A percentile compares a stretch with the other conserved stretches of the same genome.
These are phyloP conservation scores for Dunaliella primolecta DNA, from an alignment of 139 green algal species.

Conservation along the genomic window DNA sequence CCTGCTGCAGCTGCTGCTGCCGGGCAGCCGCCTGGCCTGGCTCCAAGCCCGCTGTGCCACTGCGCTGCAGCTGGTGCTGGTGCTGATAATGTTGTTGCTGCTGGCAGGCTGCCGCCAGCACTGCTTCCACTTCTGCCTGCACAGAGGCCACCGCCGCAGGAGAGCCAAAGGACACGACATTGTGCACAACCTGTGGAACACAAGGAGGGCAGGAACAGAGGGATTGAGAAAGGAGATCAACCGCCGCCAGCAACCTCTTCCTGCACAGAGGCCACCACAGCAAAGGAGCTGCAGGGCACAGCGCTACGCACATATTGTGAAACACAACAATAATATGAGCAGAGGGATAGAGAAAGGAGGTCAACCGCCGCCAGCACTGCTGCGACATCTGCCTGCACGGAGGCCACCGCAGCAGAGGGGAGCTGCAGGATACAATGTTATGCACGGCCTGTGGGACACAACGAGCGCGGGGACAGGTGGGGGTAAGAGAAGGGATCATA, in stretches of 20 bases:
- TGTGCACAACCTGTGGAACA: slow-evolving; percentile 49
- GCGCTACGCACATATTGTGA: neutral
- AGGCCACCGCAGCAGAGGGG: slow-evolving; percentile 12
- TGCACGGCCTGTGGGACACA: neutral
- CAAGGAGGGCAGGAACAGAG: neutral
- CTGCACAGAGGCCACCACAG: too few relatives aligned
- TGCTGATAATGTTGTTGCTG: slow-evolving; percentile 12
- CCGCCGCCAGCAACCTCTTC: too few relatives aligned
- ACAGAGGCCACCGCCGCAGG: slow-evolving; percentile 23
- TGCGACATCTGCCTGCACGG: slow-evolving; percentile 28
- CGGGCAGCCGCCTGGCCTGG: neutral
- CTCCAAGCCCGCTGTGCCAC: neutral
- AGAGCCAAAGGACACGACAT: slow-evolving; percentile 47
- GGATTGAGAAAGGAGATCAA: neutral
- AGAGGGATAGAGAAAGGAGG: neutral
- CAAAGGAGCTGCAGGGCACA: too few relatives aligned
- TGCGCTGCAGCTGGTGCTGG: too few relatives aligned
- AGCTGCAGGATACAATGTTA: neutral
- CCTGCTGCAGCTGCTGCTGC: slow-evolving; percentile 11
- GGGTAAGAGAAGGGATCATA: too few relatives aligned
- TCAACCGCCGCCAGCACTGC: slow-evolving; percentile 27
- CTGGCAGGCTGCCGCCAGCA: slow-evolving; percentile 24
- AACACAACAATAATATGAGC: neutral
- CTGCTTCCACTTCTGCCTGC: slow-evolving; percentile 29
- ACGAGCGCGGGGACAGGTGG: too few relatives aligned